Percentiles rank a stretch among this genome's conserved stretches.
Evolutionary conservation across 208 protist genomes (phyloP).

Genomic region (Wallacemonas sp.): DNA sequence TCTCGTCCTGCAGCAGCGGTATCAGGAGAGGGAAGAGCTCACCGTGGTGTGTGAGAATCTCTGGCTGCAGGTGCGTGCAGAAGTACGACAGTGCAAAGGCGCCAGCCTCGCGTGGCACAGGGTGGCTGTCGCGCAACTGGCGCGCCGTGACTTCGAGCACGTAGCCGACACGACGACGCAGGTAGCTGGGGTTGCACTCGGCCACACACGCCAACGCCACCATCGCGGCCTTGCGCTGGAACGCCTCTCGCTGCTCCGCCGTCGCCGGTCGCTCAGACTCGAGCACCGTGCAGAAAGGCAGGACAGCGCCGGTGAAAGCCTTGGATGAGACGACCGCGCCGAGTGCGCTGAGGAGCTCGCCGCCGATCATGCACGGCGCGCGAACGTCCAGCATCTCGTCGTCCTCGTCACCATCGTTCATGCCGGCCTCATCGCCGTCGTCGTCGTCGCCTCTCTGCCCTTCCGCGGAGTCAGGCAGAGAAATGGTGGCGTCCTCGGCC

Average conservation of each 20-base stretch:
- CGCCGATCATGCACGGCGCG: slow-evolving; percentile 65
- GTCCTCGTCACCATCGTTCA: slow-evolving; percentile 43
- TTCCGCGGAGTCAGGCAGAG: slow-evolving; percentile 33
- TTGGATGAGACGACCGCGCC: slow-evolving; percentile 52
- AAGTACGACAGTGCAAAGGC: slow-evolving; percentile 75
- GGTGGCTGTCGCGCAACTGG: slow-evolving; percentile 47
- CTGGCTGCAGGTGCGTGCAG: slow-evolving; percentile 74
- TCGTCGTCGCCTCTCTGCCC: slow-evolving; percentile 28
- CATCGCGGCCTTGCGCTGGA: slow-evolving; percentile 70
- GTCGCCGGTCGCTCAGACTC: slow-evolving; percentile 32
- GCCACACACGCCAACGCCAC: slow-evolving; percentile 68
- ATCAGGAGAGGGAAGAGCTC: slow-evolving; percentile 67
- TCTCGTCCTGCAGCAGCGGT: slow-evolving; percentile 59
- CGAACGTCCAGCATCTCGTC: slow-evolving; percentile 58
- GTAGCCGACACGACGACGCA: slow-evolving; percentile 70
- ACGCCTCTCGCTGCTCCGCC: slow-evolving; percentile 15
- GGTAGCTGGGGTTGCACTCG: slow-evolving; percentile 59
- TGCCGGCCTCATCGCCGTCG: slow-evolving; percentile 21
- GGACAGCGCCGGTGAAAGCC: slow-evolving; percentile 46
- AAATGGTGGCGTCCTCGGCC: slow-evolving; percentile 75
- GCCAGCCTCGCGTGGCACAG: slow-evolving; percentile 70
- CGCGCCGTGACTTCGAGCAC: slow-evolving; percentile 58
- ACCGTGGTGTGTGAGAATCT: slow-evolving; percentile 76
- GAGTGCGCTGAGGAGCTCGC: slow-evolving; percentile 59
- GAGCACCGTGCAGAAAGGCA: slow-evolving; percentile 53